Evolutionary conservation across 352 stramenopile species (phyloP), one percentile per base, ranked within the genome.

Genomic region (Pythium monospermum): DNA sequence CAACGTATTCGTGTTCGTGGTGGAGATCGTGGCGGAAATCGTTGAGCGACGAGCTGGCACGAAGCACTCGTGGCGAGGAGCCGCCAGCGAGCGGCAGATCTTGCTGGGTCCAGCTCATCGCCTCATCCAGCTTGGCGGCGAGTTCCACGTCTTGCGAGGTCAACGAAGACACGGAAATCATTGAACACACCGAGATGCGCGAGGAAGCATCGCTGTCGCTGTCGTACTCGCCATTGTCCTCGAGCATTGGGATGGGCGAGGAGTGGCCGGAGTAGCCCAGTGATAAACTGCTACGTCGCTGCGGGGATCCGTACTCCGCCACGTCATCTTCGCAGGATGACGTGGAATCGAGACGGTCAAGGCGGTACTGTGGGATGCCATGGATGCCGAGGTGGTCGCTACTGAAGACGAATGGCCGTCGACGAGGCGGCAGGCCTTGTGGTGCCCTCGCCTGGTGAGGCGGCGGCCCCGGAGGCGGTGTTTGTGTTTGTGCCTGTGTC

Each of bases 21-120:
- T 68, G 55, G 23, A 57, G 31, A 37, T 68, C 60, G 41, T 61
- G 55, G 28, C 60, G 60, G 30, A 64, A 64, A 32, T 68, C 55
- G 27, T 61, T 28, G 25, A 64, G 54, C 8, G 55, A 68, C 16
- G 60, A 68, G 47, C 47, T 62, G 32, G 36, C 44, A 11, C 54
- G 54, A n/a, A 58, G 18, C 16, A 49, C 40, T 19, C 32, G 25
- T 4, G 52, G 32, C 3, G 26, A 18, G 2, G 12, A n/a, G 11
- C 16, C 32, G 18, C n/a, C 43, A 38, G 11, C 43, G 27, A 4
- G 25, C 15, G 28, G 4, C 21, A 35, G 8, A 13, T 35, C 30
- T 35, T 26, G n/a, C 4, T 48, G 26, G 5, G 39, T 28, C 35
- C 35, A 49, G 19, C 25, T 5, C 36, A 59, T 48, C 25, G 43